A percentile compares a stretch with the other conserved stretches of the same genome.
phyloP scores from a whole-genome alignment of 208 protist species.

The Wallacemonas collosoma region DNA sequence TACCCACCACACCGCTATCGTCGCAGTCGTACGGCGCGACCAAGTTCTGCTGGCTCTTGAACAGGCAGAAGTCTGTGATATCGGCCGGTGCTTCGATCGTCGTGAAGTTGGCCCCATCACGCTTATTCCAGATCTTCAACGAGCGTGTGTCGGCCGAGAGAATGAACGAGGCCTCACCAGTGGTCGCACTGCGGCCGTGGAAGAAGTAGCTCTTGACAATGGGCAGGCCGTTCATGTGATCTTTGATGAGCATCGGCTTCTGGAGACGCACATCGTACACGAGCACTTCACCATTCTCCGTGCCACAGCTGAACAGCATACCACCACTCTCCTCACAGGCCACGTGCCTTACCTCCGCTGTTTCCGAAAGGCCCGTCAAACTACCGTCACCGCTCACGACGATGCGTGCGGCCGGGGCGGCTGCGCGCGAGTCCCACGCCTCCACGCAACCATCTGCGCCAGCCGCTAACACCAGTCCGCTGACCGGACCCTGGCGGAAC shows the following conservation, averaged over 20 bases:
- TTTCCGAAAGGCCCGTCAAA: constrained; percentile 31
- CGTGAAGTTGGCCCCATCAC: constrained; percentile 86
- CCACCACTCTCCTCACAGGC: constrained; percentile 39
- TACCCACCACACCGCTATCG: constrained; percentile 89
- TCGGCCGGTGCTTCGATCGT: constrained; percentile 84
- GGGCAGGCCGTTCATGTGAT: constrained; percentile 96
- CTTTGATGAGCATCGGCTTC: constrained; percentile 91
- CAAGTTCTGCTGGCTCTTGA: constrained; percentile 83
- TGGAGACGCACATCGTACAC: constrained; percentile 90
- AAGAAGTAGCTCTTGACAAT: constrained; percentile 95
- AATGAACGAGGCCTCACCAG: constrained; percentile 68
- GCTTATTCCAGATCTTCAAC: constrained; percentile 94
- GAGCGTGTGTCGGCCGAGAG: constrained; percentile 90
- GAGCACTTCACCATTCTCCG: constrained; percentile 74
- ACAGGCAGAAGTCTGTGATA: constrained; percentile 86
- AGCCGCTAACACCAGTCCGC: constrained; percentile 67
- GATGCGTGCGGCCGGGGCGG: constrained; percentile 46
- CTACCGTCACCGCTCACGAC: constrained; percentile 45
- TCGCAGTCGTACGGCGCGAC: constrained; percentile 76
- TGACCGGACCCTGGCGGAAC: constrained; percentile 56
- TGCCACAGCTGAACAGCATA: constrained; percentile 83
- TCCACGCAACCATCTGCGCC: constrained; percentile 79
- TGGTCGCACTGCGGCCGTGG: constrained; percentile 74
- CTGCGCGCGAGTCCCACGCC: constrained; percentile 77
- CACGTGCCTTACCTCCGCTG: constrained; percentile 69